These are phyloP conservation scores for Hordeum marinum DNA, from an alignment of 176 grass and related monocot species.

Conservation along the genomic window DNA sequence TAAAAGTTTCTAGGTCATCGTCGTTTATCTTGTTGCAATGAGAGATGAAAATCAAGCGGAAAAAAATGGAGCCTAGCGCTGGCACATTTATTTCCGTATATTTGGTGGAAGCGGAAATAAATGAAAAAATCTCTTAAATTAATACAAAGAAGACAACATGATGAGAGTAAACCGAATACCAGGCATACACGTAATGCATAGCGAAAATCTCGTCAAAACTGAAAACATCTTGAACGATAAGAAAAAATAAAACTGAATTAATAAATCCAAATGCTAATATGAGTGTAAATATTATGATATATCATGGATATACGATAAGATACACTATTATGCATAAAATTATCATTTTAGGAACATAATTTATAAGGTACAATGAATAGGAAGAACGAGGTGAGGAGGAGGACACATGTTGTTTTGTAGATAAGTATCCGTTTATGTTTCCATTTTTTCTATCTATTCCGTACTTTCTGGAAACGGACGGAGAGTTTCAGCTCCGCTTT, in stretches of 20 bases:
- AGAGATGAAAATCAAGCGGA: neutral
- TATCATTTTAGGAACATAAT: neutral
- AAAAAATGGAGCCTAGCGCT: neutral
- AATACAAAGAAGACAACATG: neutral
- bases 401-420: neutral
- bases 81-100: neutral
- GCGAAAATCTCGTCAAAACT: neutral
- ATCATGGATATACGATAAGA: neutral
- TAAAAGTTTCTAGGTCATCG: neutral
- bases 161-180: no score
- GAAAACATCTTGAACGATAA: neutral
- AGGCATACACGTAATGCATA: neutral
- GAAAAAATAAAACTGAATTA: neutral
- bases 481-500: neutral
- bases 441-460: neutral
- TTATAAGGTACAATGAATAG: neutral
- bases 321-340: neutral
- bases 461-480: neutral
- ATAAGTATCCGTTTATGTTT: neutral
- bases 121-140: neutral
- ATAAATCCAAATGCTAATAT: neutral
- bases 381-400: neutral
- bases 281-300: neutral
- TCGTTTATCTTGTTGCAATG: neutral
- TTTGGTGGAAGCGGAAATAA: neutral